Conservation (phyloP, 106 monocot genomes). For the Dendrobium catenatum region DNA sequence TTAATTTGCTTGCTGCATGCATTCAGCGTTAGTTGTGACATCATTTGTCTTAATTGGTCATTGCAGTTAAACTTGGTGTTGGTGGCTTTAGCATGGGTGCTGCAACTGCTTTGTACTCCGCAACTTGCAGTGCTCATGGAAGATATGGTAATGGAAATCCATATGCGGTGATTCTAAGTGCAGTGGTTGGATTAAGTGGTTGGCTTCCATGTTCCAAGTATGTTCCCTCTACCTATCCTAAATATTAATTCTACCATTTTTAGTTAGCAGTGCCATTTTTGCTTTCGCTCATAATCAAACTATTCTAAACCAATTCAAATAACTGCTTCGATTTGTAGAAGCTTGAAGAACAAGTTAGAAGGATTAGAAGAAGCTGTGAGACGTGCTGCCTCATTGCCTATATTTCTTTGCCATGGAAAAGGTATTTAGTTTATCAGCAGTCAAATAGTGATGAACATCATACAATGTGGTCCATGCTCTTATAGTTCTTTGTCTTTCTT, state of each 20-base stretch:
- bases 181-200: slow-evolving; percentile 80
- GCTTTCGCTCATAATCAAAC: not conserved
- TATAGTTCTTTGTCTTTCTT: not conserved
- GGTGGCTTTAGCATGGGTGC: slow-evolving; percentile 99
- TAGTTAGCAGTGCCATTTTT: not conserved
- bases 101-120: slow-evolving; percentile 83
- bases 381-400: slow-evolving; percentile 70
- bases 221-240: slow-evolving; percentile 4
- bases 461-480: slow-evolving; percentile 2
- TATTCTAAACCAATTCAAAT: not conserved
- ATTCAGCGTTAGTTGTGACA: not conserved
- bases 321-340: slow-evolving; percentile 24
- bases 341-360: slow-evolving; percentile 52
- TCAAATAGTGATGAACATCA: not conserved
- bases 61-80: slow-evolving; percentile 88
- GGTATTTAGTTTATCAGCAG: slow-evolving; percentile 27
- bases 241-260: not conserved
- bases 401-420: slow-evolving; percentile 96
- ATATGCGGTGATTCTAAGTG: slow-evolving; percentile 68
- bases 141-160: slow-evolving; percentile 80
- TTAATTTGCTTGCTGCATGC: too few species aligned
- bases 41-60: slow-evolving; percentile 1
- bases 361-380: slow-evolving; percentile 54
- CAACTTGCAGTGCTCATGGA: slow-evolving; percentile 70
- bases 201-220: slow-evolving; percentile 95